Evolutionary conservation across 208 protist genomes (phyloP), one percentile per base, ranked within the genome.

Genomic region (Leptomonas seymouri): DNA sequence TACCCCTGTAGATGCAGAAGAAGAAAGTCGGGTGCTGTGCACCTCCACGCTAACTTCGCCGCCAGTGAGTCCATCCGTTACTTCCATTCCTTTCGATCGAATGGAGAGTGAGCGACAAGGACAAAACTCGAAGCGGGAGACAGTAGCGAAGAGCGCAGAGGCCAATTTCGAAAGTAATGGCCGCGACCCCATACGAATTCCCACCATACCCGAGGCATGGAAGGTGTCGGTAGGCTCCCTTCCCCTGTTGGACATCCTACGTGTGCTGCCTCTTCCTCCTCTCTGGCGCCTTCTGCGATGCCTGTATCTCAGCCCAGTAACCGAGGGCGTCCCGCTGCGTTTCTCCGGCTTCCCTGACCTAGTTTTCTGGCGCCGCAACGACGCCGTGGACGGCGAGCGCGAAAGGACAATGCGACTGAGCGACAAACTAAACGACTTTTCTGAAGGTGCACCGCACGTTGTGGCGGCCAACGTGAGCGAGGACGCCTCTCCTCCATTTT

Each of bases 261-360:
- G 66, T 36, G 78, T 74, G 12, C 55, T 94, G 15, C 84, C 85
- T 11, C 78, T 81, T 31, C 18, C 64, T 23, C 61, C 85, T 6
- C 75, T 94, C 14, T 80, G 81, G 65, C 71, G 75, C 14, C 80
- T 94, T n/a, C 70, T 91, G 36, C 84, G 85, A 16, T 79, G 66
- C 39, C 57, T 92, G 20, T 91, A 76, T 54, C 69, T 94, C 9
- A 79, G 70, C 11, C 65, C 71, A 3, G 50, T 78, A 16, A 78
- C 79, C 11, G 86, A 87, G 14, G 89, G 89, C 34, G 78, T 85
- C 42, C 67, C 59, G 20, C 67, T 86, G 7, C 58, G 63, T 28
- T 90, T 89, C 62, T 88, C 88, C 23, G 87, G 90, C 12, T 93
- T 92, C 64, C 90, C 90, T 36, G 88, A 96, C 67, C 65, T 96